phyloP scores from a whole-genome alignment of 192 early-diverging fungal genomes.

The Lunasporangiospora selenospora region DNA sequence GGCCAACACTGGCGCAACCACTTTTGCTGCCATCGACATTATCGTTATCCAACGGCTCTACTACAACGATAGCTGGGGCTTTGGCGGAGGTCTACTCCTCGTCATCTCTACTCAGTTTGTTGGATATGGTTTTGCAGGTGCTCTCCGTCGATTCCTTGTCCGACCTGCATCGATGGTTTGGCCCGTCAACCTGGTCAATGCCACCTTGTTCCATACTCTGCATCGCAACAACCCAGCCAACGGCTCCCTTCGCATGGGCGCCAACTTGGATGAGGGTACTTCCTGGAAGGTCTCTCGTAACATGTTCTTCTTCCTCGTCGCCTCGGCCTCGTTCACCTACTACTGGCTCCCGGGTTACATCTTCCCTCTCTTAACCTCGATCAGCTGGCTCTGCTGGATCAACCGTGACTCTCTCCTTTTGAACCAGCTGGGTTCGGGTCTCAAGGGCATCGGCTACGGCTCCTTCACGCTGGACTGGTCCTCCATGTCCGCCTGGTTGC shows the following conservation, averaged over 20 bases:
- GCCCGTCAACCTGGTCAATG: conserved; percentile 79
- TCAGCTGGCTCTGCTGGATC: conserved; percentile 62
- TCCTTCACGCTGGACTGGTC: conserved; percentile 81
- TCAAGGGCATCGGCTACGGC: conserved; percentile 71
- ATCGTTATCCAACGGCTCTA: conserved; percentile 72
- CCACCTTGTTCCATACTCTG: conserved; percentile 80
- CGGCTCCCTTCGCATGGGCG: conserved; percentile 8
- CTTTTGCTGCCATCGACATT: conserved; percentile 79
- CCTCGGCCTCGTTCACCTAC: conserved; percentile 53
- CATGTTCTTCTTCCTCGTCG: conserved; percentile 55
- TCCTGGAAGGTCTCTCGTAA: conserved; percentile 56
- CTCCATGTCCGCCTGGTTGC: conserved; percentile 56
- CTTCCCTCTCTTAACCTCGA: conserved; percentile 69
- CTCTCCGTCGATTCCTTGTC: conserved; percentile 80
- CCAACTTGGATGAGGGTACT: conserved; percentile 11
- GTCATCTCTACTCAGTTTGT: conserved; percentile 68
- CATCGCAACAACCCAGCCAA: conserved; percentile 63
- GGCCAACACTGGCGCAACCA: conserved; percentile 71
- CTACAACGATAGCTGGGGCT: conserved; percentile 74
- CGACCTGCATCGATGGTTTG: conserved; percentile 88
- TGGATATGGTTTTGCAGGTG: conserved; percentile 74
- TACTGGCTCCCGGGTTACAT: conserved; percentile 63
- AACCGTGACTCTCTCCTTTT: conserved; percentile 55
- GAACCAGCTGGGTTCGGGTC: conserved; percentile 60
- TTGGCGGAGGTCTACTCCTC: conserved; percentile 66